Conservation (phyloP, 164 flowering plant species). For the Tinospora cordifolia region DNA sequence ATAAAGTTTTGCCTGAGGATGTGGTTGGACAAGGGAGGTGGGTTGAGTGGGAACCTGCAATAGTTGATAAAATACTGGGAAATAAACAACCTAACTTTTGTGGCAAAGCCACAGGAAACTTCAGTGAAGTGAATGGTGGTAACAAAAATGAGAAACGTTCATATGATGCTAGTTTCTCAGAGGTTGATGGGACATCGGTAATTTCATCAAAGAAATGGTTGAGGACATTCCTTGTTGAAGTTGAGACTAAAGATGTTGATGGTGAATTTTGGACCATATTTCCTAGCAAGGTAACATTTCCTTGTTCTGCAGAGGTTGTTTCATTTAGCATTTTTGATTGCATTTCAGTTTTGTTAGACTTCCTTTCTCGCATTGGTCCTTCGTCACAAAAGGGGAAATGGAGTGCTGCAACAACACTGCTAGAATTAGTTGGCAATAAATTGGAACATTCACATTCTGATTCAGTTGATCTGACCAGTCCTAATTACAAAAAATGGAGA, state of each 20-base stretch:
- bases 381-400: constrained; percentile 19
- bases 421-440: constrained; percentile 14
- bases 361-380: constrained; percentile 22
- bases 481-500: constrained; percentile 15
- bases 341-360: constrained; percentile 29
- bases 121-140: constrained; percentile 10
- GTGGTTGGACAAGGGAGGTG: constrained; percentile 51
- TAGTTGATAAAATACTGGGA: constrained; percentile 16
- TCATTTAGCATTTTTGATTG: constrained; percentile 56
- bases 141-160: constrained; percentile 17
- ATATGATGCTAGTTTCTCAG: constrained; percentile 12
- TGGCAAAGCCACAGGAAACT: constrained; percentile 16
- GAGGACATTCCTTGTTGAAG: constrained; percentile 50
- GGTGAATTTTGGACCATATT: constrained; percentile 48
- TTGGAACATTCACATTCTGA: constrained; percentile 10
- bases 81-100: constrained; percentile 15
- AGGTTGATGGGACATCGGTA: constrained; percentile 18
- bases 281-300: constrained; percentile 53
- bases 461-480: constrained; percentile 13
- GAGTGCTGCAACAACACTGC: constrained; percentile 14
- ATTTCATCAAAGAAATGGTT: constrained; percentile 56
- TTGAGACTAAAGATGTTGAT: constrained; percentile 43
- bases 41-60: constrained; percentile 87
- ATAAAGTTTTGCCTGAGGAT: constrained; percentile 18
- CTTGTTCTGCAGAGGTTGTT: constrained; percentile 53